These are phyloP conservation scores for Parietaria judaica DNA, from an alignment of 306 rosid genomes.

Conservation along the genomic window DNA sequence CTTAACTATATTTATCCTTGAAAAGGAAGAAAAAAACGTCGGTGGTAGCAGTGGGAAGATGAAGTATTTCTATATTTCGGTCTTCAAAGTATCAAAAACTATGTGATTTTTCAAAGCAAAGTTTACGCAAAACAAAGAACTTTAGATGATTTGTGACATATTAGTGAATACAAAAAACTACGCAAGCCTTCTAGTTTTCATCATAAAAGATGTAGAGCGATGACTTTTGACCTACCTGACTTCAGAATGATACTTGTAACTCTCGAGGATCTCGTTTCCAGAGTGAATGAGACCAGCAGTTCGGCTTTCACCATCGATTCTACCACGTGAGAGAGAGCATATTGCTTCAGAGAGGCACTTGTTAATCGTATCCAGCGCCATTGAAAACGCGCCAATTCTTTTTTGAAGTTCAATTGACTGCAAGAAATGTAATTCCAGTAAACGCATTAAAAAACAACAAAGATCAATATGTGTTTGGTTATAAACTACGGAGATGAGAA, in stretches of 20 bases:
- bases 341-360: conserved; percentile 94
- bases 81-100: too few relatives aligned
- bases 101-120: too few relatives aligned
- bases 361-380: conserved; percentile 87
- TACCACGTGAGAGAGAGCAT: conserved; percentile 84
- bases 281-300: conserved; percentile 85
- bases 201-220: neutral
- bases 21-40: too few relatives aligned
- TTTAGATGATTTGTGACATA: neutral
- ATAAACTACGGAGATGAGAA: too few relatives aligned
- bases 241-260: conserved; percentile 57
- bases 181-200: neutral
- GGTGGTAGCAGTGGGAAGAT: too few relatives aligned
- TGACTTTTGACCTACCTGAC: conserved; percentile 46
- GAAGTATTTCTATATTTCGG: too few relatives aligned
- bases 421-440: conserved; percentile 1
- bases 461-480: too few relatives aligned
- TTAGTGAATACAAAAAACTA: too few relatives aligned
- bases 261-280: conserved; percentile 87
- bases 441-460: neutral
- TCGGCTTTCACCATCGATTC: conserved; percentile 86
- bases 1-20: too few relatives aligned
- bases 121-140: neutral
- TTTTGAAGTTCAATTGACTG: conserved; percentile 94
- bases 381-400: conserved; percentile 89